Conservation (phyloP, 1,284 basidiomycete species). For the Naganishia liquefaciens region DNA sequence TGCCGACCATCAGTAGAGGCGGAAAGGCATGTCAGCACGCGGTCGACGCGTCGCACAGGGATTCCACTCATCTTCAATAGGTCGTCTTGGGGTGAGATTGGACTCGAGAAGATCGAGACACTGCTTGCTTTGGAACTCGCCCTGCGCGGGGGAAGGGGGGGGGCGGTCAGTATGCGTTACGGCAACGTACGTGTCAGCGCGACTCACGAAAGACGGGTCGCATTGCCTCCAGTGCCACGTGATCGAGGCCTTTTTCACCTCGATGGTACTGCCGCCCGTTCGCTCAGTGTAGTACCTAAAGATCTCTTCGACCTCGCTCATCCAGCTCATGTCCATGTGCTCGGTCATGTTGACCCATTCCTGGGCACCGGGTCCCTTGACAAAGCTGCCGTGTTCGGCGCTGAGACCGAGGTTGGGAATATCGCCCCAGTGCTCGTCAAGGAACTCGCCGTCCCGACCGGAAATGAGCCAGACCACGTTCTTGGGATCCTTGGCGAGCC, state of each 20-base stretch:
- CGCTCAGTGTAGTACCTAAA: conserved; percentile 96
- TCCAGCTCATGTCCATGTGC: conserved; percentile 95
- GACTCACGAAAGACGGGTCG: conserved; percentile 83
- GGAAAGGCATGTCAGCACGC: conserved; percentile 12
- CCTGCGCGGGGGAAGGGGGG: too few species aligned
- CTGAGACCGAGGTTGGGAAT: conserved; percentile 81
- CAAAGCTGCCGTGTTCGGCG: conserved; percentile 94
- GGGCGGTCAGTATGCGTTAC: conserved; percentile 36
- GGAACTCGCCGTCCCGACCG: conserved; percentile 89
- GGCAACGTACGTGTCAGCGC: neutral
- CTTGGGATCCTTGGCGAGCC: conserved; percentile 72
- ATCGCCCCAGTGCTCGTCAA: conserved; percentile 88
- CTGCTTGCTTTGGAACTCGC: conserved; percentile 89
- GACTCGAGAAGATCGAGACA: conserved; percentile 95
- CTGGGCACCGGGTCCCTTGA: conserved; percentile 67
- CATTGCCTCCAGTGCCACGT: conserved; percentile 96
- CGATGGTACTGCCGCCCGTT: conserved; percentile 92
- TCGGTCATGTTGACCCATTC: conserved; percentile 88
- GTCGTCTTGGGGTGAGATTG: conserved; percentile 79
- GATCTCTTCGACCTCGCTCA: conserved; percentile 90
- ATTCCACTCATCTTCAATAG: conserved; percentile 71
- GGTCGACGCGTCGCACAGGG: neutral
- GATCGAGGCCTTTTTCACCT: conserved; percentile 94
- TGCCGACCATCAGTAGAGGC: conserved; percentile 76
- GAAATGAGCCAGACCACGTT: conserved; percentile 98